These are phyloP conservation scores for Aureobasidium sp. DNA, from an alignment of 2,329 filamentous ascomycete genomes.

Conservation along the genomic window DNA sequence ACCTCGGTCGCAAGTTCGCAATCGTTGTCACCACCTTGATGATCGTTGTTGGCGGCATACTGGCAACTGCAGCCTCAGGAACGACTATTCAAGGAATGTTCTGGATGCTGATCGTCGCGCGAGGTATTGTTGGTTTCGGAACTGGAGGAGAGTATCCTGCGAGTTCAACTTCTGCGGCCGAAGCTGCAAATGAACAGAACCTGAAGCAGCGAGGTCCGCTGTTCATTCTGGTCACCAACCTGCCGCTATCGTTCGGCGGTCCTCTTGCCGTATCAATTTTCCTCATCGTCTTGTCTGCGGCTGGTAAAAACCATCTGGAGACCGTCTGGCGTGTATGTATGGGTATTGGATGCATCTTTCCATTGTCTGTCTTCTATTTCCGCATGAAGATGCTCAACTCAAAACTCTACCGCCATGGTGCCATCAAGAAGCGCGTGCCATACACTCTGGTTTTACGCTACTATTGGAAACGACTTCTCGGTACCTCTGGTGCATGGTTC, in stretches of 20 bases:
- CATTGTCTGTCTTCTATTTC: conserved; percentile 48
- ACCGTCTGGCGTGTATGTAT: conserved; percentile 44
- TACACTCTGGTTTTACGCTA: conserved; percentile 43
- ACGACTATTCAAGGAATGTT: conserved; percentile 42
- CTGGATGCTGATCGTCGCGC: conserved; percentile 44
- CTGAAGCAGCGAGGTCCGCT: conserved; percentile 20
- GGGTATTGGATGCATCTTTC: conserved; percentile 41
- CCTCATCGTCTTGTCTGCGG: conserved; percentile 32
- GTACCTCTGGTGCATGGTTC: conserved; percentile 50
- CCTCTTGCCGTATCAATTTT: conserved; percentile 19
- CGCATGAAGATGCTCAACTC: conserved; percentile 46
- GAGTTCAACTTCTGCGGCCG: conserved; percentile 37
- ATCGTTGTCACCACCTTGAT: conserved; percentile 38
- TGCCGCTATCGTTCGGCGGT: conserved; percentile 18
- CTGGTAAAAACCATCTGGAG: conserved; percentile 28
- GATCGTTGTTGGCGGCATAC: conserved; percentile 38
- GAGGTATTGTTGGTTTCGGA: conserved; percentile 42
- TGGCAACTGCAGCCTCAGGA: conserved; percentile 37
- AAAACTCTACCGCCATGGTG: conserved; percentile 43
- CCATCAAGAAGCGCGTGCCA: conserved; percentile 45
- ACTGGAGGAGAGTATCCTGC: conserved; percentile 43
- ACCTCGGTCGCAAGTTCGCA: conserved; percentile 37
- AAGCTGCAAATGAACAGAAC: conserved; percentile 42
- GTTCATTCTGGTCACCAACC: conserved; percentile 20
- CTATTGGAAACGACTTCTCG: conserved; percentile 48